A percentile compares a stretch with the other conserved stretches of the same genome.
Evolutionary conservation across 1,139 yeast species (phyloP).

Genomic region (Saccharomycopsis hybrid): DNA sequence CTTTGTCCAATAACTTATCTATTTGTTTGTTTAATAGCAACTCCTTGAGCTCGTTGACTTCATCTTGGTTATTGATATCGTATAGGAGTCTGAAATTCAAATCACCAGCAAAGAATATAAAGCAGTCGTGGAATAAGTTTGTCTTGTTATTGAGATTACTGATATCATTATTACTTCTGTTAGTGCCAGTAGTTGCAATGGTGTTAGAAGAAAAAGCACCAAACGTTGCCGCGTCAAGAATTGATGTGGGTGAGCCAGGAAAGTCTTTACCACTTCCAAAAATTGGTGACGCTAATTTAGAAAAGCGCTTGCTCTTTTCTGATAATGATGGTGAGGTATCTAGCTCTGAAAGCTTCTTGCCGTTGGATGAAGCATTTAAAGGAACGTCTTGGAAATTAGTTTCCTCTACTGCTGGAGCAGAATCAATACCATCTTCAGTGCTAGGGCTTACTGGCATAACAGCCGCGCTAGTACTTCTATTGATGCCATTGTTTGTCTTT

Average conservation of each 20-base stretch:
- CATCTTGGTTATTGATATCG: constrained; percentile 28
- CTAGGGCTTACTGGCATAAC: neutral
- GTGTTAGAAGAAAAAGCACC: neutral
- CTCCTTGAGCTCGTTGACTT: constrained; percentile 35
- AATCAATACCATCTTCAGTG: no score
- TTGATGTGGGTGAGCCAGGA: constrained; percentile 11
- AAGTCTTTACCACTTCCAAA: no score
- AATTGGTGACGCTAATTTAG: constrained; percentile 12
- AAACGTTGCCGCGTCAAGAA: constrained; percentile 8
- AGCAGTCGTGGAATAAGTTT: constrained; percentile 29
- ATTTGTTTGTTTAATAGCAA: constrained; percentile 40
- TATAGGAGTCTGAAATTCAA: constrained; percentile 58
- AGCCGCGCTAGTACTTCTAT: neutral
- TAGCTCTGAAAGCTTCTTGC: neutral
- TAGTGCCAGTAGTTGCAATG: neutral
- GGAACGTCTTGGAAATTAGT: no score
- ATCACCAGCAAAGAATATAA: constrained; percentile 64
- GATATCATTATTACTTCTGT: no score
- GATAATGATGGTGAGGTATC: neutral
- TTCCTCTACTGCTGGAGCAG: neutral
- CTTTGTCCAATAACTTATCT: constrained; percentile 45
- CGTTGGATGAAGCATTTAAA: neutral
- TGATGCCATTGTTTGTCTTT: neutral
- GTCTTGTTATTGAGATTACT: neutral
- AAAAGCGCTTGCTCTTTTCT: neutral